Evolutionary conservation across 805 yeast genomes (phyloP), one percentile per base, ranked within the genome.

Genomic region (Schizosaccharomyces pombe): DNA sequence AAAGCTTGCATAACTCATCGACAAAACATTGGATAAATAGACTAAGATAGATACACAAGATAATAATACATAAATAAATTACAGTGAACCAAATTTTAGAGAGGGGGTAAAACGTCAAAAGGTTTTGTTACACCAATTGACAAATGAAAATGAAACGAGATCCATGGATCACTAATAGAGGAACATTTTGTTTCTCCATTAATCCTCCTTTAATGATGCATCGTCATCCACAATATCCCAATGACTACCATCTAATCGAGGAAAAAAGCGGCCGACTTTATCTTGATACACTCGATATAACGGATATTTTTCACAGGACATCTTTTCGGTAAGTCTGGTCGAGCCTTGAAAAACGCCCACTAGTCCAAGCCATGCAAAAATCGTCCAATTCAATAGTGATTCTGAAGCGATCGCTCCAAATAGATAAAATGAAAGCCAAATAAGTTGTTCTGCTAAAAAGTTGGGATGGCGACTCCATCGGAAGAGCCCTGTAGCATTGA

Each of bases 371-470:
- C 54, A 52, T 2, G 55, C 59, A 9, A 53, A 9, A 16, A 52
- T 8, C 3, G 56, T 57, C 59, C 59, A 57, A 47, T 57, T 56
- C 5, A 57, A 4, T 4, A 24, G 31, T 1, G 30, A 26, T 9
- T 55, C 47, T 22, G 55, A 47, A 9, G 53, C 34, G 14, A 47
- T 31, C 0, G 56, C 55, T 3, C 59, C 57, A 52, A 55, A 56
- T 11, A 52, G 6, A 40, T 57, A 57, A 8, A 52, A 39, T 6
- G 49, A 37, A 6, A 54, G 6, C 57, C 58, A 56, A 11, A 56
- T 56, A 6, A 55, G 24, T 28, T 57, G 59, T 53, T 57, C 59
- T 26, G 52, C 33, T 29, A 86, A 28, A 47, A 56, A 52, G 30
- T 55, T 56, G 12, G 58, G 57, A 30, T 55, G 58, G 22, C 59